Conservation (phyloP, 2,329 filamentous ascomycete genomes). For the Xylaria digitata region DNA sequence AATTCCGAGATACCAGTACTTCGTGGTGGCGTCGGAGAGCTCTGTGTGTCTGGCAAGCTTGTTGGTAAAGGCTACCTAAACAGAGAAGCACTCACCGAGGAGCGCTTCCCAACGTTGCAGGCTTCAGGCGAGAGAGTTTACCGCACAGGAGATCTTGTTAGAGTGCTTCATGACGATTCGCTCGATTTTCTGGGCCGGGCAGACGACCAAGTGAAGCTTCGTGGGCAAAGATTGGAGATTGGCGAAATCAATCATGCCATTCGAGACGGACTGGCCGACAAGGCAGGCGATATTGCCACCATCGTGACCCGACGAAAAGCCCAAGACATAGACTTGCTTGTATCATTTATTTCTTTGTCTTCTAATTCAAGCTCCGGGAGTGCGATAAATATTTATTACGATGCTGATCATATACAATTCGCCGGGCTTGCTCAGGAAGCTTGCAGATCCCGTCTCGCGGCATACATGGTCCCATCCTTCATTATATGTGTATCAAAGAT, state of each 20-base stretch:
- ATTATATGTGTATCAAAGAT: slow-evolving; percentile 77
- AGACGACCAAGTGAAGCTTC: slow-evolving; percentile 92
- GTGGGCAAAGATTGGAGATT: slow-evolving; percentile 89
- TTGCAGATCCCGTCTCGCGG: slow-evolving; percentile 77
- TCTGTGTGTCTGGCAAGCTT: slow-evolving; percentile 87
- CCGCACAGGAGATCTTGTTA: slow-evolving; percentile 87
- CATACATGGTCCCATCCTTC: slow-evolving; percentile 92
- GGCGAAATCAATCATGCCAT: slow-evolving; percentile 91
- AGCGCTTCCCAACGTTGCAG: slow-evolving; percentile 77
- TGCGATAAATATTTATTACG: slow-evolving; percentile 46
- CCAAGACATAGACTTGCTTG: slow-evolving; percentile 83
- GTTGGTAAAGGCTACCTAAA: slow-evolving; percentile 93
- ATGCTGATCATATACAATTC: slow-evolving; percentile 54
- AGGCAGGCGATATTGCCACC: slow-evolving; percentile 77
- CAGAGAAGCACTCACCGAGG: slow-evolving; percentile 77
- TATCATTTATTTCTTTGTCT: slow-evolving; percentile 68
- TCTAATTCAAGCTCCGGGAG: background rate
- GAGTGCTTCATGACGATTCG: slow-evolving; percentile 80
- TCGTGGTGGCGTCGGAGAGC: slow-evolving; percentile 83
- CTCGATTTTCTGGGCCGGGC: slow-evolving; percentile 89
- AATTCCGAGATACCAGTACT: slow-evolving; percentile 77
- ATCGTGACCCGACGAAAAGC: slow-evolving; percentile 76
- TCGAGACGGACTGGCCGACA: slow-evolving; percentile 62
- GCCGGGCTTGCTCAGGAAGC: slow-evolving; percentile 64
- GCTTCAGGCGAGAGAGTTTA: slow-evolving; percentile 74